Base-by-base conservation (phyloP, 1,139 yeast genomes). In the Pneumocystis canis region DNA sequence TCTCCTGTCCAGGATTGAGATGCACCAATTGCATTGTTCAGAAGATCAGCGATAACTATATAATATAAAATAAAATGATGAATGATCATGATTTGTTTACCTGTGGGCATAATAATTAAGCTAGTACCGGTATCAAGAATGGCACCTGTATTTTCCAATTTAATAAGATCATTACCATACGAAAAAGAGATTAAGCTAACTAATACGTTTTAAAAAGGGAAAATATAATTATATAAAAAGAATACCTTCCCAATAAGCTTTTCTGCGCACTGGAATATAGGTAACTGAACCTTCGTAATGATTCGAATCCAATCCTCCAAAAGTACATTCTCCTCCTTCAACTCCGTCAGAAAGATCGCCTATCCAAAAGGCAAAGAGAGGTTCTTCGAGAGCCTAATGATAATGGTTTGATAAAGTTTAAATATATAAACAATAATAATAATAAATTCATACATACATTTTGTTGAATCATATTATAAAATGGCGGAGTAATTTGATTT, bases 61-160 rank as follows among this genome's bases (percentile, higher is more conserved):
- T 9, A 11, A 9, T 14, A 20, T 47, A 25, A 47, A 47, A 25
- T 25, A 39, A 25, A 7, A 25, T 25, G 7, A 11, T 25, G 9
- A 9, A 25, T 37, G 18, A 47, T 25, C 16, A 9, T 47, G 11
- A 47, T 5, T 18, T 11, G 11, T 11, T 5, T 18, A 47, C 54
- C 89, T 28, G 95, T 84, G 69, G 98, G 98, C 72, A 92, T 80
- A 61, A 96, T 89, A 75, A 92, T 86, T 75, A 92, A 82, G 35
- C 97, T 90, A 68, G 98, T 92, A 77, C 98, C 98, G 65, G 98
- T 92, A 75, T 92, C 98, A 72, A 92, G 88, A 66, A 96, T 97
- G 70, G 97, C 98, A 75, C 98, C 98, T 66, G 92, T 85, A 71
- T 79, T 78, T 70, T 80, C 82, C 72, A 92, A 82, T 70, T 81